Conservation (phyloP, 352 stramenopile genomes). For the Phytophthora foliorum region DNA sequence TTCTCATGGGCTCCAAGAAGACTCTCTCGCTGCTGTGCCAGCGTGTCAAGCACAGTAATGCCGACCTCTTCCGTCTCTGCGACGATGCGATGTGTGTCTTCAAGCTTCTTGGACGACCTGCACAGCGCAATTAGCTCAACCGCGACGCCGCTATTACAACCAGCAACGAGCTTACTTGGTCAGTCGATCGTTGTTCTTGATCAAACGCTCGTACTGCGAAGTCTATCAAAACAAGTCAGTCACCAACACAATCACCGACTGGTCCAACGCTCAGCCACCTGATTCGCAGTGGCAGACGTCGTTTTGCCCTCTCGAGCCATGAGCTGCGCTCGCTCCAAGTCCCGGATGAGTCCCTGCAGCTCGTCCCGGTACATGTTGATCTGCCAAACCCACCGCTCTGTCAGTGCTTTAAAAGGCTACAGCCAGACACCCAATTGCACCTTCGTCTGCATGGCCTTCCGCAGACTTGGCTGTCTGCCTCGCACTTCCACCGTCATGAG, state of each 20-base stretch:
- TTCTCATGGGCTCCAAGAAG: constrained; percentile 78
- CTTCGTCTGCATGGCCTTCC: constrained; percentile 84
- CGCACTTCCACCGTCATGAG: constrained; percentile 84
- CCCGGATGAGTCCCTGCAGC: constrained; percentile 69
- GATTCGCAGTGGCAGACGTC: constrained; percentile 30
- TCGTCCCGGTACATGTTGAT: constrained; percentile 81
- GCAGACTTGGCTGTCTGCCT: constrained; percentile 60
- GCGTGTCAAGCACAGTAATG: constrained; percentile 76
- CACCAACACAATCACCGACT: background rate
- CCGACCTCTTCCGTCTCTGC: constrained; percentile 75
- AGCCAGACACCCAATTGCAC: constrained; percentile 24
- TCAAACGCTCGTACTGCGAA: constrained; percentile 77
- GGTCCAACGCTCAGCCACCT: constrained; percentile 30
- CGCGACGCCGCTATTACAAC: background rate
- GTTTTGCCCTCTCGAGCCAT: constrained; percentile 65
- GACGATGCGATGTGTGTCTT: constrained; percentile 76
- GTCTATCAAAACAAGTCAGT: constrained; percentile 32
- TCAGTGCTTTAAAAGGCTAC: background rate
- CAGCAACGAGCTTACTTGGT: constrained; percentile 41
- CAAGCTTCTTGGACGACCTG: constrained; percentile 70
- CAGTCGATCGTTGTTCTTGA: constrained; percentile 72
- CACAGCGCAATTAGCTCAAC: constrained; percentile 4
- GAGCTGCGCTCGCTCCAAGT: constrained; percentile 77
- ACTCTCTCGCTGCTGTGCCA: constrained; percentile 76
- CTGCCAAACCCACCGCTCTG: constrained; percentile 23